Conservation (phyloP, 1,139 yeast species). For the Diutina sp. region DNA sequence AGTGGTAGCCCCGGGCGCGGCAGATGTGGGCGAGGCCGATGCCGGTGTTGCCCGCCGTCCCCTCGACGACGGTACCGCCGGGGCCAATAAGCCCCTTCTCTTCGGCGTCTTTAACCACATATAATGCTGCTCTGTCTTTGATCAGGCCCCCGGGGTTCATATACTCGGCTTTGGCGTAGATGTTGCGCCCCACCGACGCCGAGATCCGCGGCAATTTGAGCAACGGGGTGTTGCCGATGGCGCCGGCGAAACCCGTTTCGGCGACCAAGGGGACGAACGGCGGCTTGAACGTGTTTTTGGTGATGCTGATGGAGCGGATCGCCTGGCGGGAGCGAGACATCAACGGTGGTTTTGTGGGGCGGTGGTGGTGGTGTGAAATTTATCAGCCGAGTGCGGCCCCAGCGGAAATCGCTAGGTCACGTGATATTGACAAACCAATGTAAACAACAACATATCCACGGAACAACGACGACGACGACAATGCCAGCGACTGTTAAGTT, state of each 20-base stretch:
- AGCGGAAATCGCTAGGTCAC: too few species aligned
- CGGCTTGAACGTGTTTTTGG: not conserved
- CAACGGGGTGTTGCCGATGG: slow-evolving; percentile 83
- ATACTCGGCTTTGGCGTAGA: slow-evolving; percentile 82
- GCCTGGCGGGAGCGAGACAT: not conserved
- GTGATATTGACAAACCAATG: too few species aligned
- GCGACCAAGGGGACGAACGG: slow-evolving; percentile 55
- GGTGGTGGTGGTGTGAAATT: too few species aligned
- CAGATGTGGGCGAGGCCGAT: slow-evolving; percentile 86
- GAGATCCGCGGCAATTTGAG: slow-evolving; percentile 53
- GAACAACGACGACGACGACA: too few species aligned
- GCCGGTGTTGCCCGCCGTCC: slow-evolving; percentile 63
- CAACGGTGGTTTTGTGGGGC: not conserved
- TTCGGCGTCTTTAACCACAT: slow-evolving; percentile 71
- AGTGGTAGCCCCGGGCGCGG: slow-evolving; percentile 69
- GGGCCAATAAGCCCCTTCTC: slow-evolving; percentile 47
- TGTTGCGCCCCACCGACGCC: slow-evolving; percentile 53
- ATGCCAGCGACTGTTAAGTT: too few species aligned
- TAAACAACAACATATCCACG: too few species aligned
- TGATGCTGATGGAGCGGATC: not conserved
- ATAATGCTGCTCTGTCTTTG: slow-evolving; percentile 83
- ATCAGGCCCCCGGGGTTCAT: slow-evolving; percentile 95
- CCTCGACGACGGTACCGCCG: slow-evolving; percentile 48
- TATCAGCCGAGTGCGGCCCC: too few species aligned
- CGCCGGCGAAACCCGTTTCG: slow-evolving; percentile 50